Evolutionary conservation across 768 basidiomycete genomes (phyloP).

Genomic region (Rubroboletus pulcherrimus): DNA sequence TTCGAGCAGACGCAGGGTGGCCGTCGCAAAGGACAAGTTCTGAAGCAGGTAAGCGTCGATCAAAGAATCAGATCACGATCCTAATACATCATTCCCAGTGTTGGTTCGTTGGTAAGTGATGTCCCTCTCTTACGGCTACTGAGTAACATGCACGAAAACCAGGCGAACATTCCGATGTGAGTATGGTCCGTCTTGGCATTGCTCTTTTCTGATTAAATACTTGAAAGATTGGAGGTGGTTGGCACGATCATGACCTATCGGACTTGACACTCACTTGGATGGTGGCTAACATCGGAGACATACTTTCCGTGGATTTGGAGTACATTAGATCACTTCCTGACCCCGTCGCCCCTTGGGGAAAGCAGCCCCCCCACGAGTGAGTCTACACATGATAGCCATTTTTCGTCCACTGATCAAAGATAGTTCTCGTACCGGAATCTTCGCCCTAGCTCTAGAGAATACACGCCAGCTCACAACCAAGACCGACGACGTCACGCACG

Average conservation of each 20-base stretch:
- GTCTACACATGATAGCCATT: conserved; percentile 13
- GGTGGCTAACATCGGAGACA: conserved; percentile 53
- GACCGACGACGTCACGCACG: conserved; percentile 47
- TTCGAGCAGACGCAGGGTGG: conserved; percentile 58
- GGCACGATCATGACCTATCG: conserved; percentile 61
- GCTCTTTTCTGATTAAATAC: background rate
- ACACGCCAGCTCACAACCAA: conserved; percentile 47
- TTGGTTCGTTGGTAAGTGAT: conserved; percentile 62
- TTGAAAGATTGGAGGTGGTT: conserved; percentile 66
- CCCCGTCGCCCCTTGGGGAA: conserved; percentile 58
- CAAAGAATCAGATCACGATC: background rate
- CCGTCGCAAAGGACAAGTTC: conserved; percentile 48
- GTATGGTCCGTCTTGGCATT: background rate
- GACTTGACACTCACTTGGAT: conserved; percentile 65
- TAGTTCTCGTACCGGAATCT: conserved; percentile 56
- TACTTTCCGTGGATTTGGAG: conserved; percentile 51
- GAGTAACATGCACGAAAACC: conserved; percentile 5
- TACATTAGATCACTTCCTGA: conserved; percentile 49
- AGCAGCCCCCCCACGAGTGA: conserved; percentile 61
- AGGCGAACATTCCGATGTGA: conserved; percentile 30
- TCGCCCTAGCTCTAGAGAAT: conserved; percentile 40
- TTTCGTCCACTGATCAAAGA: background rate
- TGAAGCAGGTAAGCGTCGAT: conserved; percentile 51
- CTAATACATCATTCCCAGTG: conserved; percentile 38
- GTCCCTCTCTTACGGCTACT: background rate